phyloP scores from a whole-genome alignment of 306 rosid genomes.

The Trifolium fragiferum region DNA sequence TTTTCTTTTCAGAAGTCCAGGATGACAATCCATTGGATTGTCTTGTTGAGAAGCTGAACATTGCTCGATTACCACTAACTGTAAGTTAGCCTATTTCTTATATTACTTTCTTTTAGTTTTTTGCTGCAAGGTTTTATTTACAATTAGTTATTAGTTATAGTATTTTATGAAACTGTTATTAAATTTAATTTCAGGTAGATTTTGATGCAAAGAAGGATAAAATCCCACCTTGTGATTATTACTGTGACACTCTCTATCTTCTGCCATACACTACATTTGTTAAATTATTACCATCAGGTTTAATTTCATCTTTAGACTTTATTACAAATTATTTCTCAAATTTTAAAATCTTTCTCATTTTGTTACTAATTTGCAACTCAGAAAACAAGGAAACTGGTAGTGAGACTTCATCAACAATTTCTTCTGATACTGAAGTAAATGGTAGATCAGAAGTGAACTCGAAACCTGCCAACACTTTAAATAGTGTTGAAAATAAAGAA shows the following conservation, averaged over 20 bases:
- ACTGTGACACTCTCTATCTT: slow-evolving; percentile 62
- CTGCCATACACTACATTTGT: slow-evolving; percentile 63
- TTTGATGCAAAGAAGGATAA: slow-evolving; percentile 42
- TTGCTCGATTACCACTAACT: slow-evolving; percentile 47
- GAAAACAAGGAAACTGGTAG: slow-evolving; percentile 49
- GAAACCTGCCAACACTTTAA: slow-evolving; percentile 5
- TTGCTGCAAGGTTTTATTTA: no score
- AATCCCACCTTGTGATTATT: slow-evolving; percentile 54
- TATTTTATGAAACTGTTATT: not conserved
- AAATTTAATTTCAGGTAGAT: slow-evolving; percentile 46
- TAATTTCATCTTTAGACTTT: not conserved
- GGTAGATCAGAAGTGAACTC: slow-evolving; percentile 47
- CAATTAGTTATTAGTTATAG: not conserved
- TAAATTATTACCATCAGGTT: slow-evolving; percentile 66
- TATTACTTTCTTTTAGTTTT: not conserved
- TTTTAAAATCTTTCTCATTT: slow-evolving; percentile 23
- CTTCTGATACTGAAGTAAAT: slow-evolving; percentile 55
- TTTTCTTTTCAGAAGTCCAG: slow-evolving; percentile 68
- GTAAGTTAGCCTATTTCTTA: slow-evolving; percentile 41
- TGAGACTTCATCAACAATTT: slow-evolving; percentile 73
- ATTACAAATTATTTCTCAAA: not conserved
- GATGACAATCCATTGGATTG: slow-evolving; percentile 71
- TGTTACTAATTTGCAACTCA: slow-evolving; percentile 8
- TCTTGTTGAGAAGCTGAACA: slow-evolving; percentile 53
- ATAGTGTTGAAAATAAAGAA: slow-evolving; percentile 5